Conservation (phyloP, 225 moss, liverwort and hornwort genomes). For the Anthoceros angustus region DNA sequence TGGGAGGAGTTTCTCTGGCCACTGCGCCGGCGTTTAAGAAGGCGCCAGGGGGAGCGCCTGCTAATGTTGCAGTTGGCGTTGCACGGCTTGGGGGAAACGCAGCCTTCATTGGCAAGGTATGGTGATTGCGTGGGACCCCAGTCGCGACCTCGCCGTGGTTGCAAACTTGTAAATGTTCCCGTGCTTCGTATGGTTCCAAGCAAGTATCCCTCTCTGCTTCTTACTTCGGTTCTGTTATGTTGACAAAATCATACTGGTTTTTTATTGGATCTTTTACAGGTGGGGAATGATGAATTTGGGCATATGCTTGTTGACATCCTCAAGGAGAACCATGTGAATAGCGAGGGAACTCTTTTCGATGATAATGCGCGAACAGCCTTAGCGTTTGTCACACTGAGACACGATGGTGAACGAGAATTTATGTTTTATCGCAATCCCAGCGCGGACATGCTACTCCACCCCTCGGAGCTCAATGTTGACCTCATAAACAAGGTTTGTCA, state of each 20-base stretch:
- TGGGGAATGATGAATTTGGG: conserved; percentile 84
- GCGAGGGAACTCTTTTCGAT: conserved; percentile 59
- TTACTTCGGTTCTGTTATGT: background rate
- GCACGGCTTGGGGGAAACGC: conserved; percentile 60
- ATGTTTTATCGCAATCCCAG: conserved; percentile 79
- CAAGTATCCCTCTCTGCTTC: too few relatives aligned
- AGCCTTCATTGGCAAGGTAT: conserved; percentile 84
- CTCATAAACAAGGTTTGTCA: conserved; percentile 45
- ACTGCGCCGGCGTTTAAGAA: conserved; percentile 75
- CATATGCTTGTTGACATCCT: conserved; percentile 78
- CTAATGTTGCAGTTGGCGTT: conserved; percentile 82
- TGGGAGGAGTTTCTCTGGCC: conserved; percentile 60
- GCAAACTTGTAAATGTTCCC: too few relatives aligned
- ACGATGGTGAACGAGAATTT: conserved; percentile 74
- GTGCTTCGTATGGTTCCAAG: too few relatives aligned
- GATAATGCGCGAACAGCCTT: conserved; percentile 64
- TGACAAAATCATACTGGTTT: background rate
- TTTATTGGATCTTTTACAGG: conserved; percentile 15
- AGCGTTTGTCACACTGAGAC: conserved; percentile 67
- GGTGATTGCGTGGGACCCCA: too few relatives aligned
- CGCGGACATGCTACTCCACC: conserved; percentile 69
- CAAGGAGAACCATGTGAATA: conserved; percentile 69
- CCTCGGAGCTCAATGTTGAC: conserved; percentile 42
- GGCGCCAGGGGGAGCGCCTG: conserved; percentile 76
- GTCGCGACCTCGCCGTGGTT: too few relatives aligned